A percentile compares a stretch with the other conserved stretches of the same genome.
phyloP scores from a whole-genome alignment of 2,329 filamentous ascomycete genomes.

The Aspergillus sp. region DNA sequence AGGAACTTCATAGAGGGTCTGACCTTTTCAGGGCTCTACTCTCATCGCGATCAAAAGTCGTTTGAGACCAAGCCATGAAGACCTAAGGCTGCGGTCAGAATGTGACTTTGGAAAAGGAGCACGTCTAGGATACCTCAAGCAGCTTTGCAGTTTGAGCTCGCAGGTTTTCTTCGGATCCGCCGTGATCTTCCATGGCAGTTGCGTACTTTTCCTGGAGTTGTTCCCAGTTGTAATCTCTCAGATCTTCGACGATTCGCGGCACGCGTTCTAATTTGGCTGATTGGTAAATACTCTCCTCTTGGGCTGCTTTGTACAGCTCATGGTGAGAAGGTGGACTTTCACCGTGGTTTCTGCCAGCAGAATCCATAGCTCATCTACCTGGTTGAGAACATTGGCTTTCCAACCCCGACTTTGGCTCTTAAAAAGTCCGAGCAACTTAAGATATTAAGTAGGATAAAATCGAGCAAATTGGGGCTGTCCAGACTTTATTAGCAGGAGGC shows the following conservation, averaged over 20 bases:
- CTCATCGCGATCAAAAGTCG: constrained; percentile 67
- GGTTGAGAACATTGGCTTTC: not conserved
- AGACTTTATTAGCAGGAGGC: too few relatives aligned
- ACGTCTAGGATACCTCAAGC: constrained; percentile 50
- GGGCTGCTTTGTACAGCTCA: not conserved
- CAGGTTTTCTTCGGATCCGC: constrained; percentile 60
- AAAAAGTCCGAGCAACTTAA: not conserved
- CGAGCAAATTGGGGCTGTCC: too few relatives aligned
- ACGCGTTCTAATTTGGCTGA: constrained; percentile 11
- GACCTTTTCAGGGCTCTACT: constrained; percentile 73
- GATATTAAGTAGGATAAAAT: not conserved
- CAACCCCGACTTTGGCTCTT: not conserved
- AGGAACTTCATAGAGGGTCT: constrained; percentile 6
- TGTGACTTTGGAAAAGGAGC: not conserved
- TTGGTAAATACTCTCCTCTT: not conserved
- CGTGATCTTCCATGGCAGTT: constrained; percentile 58
- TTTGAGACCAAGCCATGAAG: constrained; percentile 73
- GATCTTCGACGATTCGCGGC: constrained; percentile 41
- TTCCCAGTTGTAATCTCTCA: constrained; percentile 68
- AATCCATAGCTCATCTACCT: not conserved
- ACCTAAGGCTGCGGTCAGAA: constrained; percentile 49
- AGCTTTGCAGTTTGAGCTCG: constrained; percentile 63
- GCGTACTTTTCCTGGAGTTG: constrained; percentile 69
- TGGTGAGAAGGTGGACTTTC: not conserved
- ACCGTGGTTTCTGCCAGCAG: not conserved